Conservation (phyloP, 2,329 filamentous ascomycete species). For the Pseudophaeomoniella oleicola region DNA sequence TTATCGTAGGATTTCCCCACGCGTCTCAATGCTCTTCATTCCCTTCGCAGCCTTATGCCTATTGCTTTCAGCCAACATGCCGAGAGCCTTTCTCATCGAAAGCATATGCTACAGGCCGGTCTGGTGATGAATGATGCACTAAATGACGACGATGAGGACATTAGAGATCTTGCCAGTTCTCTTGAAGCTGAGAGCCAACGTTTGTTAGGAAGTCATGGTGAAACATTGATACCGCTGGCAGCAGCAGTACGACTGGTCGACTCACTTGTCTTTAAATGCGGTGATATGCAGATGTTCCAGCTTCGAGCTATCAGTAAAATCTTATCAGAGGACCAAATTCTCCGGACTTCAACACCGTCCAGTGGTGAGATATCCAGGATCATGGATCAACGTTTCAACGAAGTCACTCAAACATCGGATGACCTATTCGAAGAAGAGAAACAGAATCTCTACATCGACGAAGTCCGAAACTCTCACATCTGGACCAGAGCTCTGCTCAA, state of each 20-base stretch:
- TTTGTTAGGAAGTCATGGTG: conserved; percentile 6
- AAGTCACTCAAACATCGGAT: conserved; percentile 23
- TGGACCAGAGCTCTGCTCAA: conserved; percentile 45
- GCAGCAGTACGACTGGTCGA: conserved; percentile 26
- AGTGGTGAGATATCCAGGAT: too few relatives aligned
- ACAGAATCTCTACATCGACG: conserved; percentile 86
- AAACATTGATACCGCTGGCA: conserved; percentile 32
- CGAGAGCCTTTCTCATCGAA: not conserved
- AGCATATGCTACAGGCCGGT: conserved; percentile 7
- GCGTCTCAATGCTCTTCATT: not conserved
- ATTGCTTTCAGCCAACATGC: not conserved
- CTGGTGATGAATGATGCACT: conserved; percentile 56
- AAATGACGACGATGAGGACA: conserved; percentile 84
- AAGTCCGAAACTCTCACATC: conserved; percentile 55
- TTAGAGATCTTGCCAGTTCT: conserved; percentile 46
- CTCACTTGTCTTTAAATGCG: conserved; percentile 20
- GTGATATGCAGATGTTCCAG: conserved; percentile 21
- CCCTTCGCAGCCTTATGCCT: not conserved
- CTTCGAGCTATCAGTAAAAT: conserved; percentile 17
- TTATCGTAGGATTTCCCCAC: not conserved
- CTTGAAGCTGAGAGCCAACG: conserved; percentile 3
- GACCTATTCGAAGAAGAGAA: conserved; percentile 78
- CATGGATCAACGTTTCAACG: not conserved
- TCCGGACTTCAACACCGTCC: not conserved
- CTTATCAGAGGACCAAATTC: not conserved